These are phyloP conservation scores for Kentomonas sorsogonicus DNA, from an alignment of 208 protist genomes.

Conservation along the genomic window DNA sequence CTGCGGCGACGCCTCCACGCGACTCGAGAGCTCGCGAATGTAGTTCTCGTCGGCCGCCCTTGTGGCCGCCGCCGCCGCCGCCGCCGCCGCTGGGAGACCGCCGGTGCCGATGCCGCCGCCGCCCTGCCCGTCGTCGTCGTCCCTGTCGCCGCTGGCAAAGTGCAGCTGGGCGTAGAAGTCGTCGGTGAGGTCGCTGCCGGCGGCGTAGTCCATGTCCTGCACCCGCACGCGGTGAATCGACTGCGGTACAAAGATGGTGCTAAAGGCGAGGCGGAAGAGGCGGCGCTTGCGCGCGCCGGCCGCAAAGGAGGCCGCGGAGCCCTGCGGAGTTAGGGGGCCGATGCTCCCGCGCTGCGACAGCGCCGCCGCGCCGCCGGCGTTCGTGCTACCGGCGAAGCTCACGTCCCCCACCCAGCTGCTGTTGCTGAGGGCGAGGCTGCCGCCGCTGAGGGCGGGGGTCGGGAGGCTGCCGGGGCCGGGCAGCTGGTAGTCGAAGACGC, in stretches of 20 bases:
- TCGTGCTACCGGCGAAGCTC: background rate
- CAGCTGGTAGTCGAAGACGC: constrained; percentile 43
- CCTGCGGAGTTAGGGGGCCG: constrained; percentile 1
- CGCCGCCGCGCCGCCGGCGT: background rate
- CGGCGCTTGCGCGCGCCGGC: constrained; percentile 20
- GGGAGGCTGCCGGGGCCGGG: background rate
- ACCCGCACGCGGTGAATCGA: constrained; percentile 44
- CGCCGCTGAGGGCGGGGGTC: no score
- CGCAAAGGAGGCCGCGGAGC: constrained; percentile 4
- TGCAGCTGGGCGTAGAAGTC: constrained; percentile 71
- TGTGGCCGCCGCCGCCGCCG: no score
- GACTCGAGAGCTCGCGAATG: constrained; percentile 42
- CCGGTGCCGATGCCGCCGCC: no score
- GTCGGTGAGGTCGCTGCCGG: constrained; percentile 30
- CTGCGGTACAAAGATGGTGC: constrained; percentile 71
- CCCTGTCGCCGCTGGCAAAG: constrained; percentile 32
- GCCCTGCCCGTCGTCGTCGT: constrained; percentile 23
- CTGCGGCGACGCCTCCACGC: constrained; percentile 63
- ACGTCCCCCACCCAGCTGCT: background rate
- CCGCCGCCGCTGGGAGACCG: no score
- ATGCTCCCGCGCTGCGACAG: background rate
- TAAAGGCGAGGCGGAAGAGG: constrained; percentile 69
- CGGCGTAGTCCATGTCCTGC: constrained; percentile 72
- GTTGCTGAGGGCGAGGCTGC: background rate
- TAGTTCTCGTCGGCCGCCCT: no score